These are phyloP conservation scores for Candida nitratophila DNA, from an alignment of 805 yeast genomes.

Conservation along the genomic window DNA sequence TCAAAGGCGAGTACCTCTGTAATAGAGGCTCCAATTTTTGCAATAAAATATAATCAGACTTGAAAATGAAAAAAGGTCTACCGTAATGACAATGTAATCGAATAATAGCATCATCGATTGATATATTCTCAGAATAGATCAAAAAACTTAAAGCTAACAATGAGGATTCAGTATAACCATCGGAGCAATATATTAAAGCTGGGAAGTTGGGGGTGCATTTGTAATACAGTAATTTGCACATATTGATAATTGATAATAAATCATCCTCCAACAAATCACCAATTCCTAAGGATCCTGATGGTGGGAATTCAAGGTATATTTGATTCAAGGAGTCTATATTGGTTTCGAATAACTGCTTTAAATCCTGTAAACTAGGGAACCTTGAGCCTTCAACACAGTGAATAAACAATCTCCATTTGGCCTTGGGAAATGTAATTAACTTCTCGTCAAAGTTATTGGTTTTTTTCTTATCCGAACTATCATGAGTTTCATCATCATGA, in stretches of 20 bases:
- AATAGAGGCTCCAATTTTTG: conserved; percentile 58
- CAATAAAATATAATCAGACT: conserved; percentile 62
- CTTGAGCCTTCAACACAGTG: conserved; percentile 54
- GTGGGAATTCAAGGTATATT: conserved; percentile 57
- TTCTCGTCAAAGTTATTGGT: conserved; percentile 18
- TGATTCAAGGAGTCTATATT: conserved; percentile 10
- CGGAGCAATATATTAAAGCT: conserved; percentile 67
- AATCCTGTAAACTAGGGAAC: conserved; percentile 40
- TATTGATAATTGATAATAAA: conserved; percentile 54
- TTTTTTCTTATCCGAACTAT: no score
- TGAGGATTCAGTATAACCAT: conserved; percentile 90
- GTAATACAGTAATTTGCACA: conserved; percentile 60
- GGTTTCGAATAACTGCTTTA: conserved; percentile 20
- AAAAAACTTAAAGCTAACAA: conserved; percentile 64
- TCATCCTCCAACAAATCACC: conserved; percentile 63
- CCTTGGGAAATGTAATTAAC: conserved; percentile 42
- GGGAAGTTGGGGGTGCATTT: conserved; percentile 29
- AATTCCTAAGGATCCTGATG: conserved; percentile 76
- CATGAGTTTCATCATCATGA: no score
- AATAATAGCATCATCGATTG: conserved; percentile 59
- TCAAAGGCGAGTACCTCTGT: conserved; percentile 49
- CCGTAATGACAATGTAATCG: conserved; percentile 55
- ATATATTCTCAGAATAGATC: conserved; percentile 58
- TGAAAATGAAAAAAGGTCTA: conserved; percentile 80
- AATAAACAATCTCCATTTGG: conserved; percentile 48